Evolutionary conservation across 192 early-diverging fungal species (phyloP), one percentile per base, ranked within the genome.

Genomic region (Lunasporangiospora selenospora): DNA sequence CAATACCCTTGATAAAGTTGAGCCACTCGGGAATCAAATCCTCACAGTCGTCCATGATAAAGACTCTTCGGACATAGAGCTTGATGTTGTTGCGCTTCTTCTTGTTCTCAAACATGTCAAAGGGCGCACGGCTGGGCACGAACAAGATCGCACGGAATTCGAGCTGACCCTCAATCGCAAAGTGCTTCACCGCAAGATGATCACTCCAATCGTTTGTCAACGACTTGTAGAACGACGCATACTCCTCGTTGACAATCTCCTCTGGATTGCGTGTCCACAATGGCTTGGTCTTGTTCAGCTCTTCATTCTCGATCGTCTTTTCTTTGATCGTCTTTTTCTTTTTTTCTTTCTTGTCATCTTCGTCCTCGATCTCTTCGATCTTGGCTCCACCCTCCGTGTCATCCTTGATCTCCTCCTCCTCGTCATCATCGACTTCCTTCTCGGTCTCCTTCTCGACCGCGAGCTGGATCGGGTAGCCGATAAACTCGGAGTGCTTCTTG

Each of bases 401-500:
- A 6, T 56, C 61, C 15, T 63, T 53, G 63, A 81, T 80, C 56
- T 89, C 86, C 69, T 90, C 90, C 34, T 76, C 84, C 57, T 95
- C 93, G 43, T 96, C 93, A 53, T 90, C 93, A 49, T 92, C 92
- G 56, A 96, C 95, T 78, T 99, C 97, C 86, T 94, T 94, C 85
- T 95, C 92, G 55, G 92, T 90, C 83, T 98, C 95, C 90, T 96
- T 97, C 81, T 90, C 87, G 70, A 93, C 92, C 27, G 90, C 81
- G 39, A 99, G 92, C 77, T 96, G 86, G 82, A 99, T 99, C 44
- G 95, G 93, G 88, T 96, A 97, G 50, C 89, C 89, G 77, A 99
- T 99, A 82, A 97, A 99, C 76, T 98, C 95, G 57, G 97, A 99
- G 91, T 99, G 94, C 89, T 96, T 97, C 91, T 98, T 97, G 82